Base-by-base conservation (phyloP, 1,139 yeast species). In the Saccharomycopsis hybrid region DNA sequence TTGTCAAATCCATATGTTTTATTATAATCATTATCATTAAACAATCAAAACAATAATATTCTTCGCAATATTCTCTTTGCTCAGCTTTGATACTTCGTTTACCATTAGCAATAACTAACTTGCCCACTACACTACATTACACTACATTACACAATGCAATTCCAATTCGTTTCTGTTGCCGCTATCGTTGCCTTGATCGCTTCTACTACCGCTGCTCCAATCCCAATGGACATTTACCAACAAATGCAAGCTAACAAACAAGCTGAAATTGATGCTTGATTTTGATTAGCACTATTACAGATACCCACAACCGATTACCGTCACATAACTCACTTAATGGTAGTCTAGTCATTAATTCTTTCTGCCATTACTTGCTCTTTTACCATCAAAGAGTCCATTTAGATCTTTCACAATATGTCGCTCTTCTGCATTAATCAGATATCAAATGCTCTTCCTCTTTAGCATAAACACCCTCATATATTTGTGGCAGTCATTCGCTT, bases 161-260 rank as follows among this genome's bases (percentile, higher is more conserved):
- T 49, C 44, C 46, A 47, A 38, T 29, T 47, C 47, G 38, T 30
- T 39, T 39, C 50, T 27, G 31, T 47, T 27, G 49, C 41, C 33
- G 40, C 50, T 30, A 38, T 49, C 42, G 52, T 44, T 29, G 45
- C 48, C 39, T 46, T 46, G 24, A 39, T 43, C 29, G 47, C 41
- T 37, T 41, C 52, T 24, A 30, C 41, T 27, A 31, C 40, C 27
- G 46, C 52, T 49, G 52, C 52, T 37, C 52, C 52, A 24, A 49
- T 49, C 35, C 52, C 52, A 36, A 40, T 49, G 43, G 52, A 49
- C 25, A 42, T 49, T 39, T 47, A 49, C 46, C 52, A 46, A 33
- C 41, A 46, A 25, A 49, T 49, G 49, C 39, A 44, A 11, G 38
- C 31, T 9, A 28, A 47, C 30, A 43, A 36, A 46, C 27, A 13